phyloP scores from a whole-genome alignment of 2,329 filamentous ascomycete genomes.

The Colletotrichum sp. region DNA sequence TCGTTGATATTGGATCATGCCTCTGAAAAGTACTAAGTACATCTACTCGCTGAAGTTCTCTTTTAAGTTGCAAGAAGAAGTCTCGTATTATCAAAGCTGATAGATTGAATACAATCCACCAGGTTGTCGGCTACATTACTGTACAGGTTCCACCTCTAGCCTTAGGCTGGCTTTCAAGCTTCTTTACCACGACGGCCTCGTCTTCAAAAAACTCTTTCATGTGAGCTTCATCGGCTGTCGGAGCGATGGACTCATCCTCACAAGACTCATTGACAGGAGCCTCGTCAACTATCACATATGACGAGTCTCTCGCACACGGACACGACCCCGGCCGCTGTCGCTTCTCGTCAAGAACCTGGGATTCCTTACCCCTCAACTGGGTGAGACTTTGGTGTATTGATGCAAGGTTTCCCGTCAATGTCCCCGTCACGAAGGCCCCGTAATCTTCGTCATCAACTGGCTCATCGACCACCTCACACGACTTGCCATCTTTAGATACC shows the following conservation, averaged over 20 bases:
- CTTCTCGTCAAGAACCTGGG: neutral
- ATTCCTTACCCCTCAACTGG: neutral
- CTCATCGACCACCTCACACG: neutral
- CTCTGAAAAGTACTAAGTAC: too few species aligned
- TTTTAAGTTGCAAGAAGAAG: neutral
- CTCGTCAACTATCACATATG: neutral
- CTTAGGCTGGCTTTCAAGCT: accelerated
- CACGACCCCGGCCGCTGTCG: neutral
- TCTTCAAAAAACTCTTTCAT: neutral
- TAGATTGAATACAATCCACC: neutral
- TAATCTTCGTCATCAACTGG: neutral
- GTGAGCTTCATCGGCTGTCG: neutral
- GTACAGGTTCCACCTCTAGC: neutral
- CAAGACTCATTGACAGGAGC: neutral
- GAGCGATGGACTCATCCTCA: neutral
- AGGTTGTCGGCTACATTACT: neutral
- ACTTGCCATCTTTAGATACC: neutral
- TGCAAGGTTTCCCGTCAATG: neutral
- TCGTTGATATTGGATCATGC: too few species aligned
- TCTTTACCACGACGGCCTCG: neutral
- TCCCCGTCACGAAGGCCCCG: neutral
- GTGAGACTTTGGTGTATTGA: neutral
- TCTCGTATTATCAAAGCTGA: neutral
- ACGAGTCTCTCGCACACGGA: neutral
- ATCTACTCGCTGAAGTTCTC: too few species aligned